A percentile compares a stretch with the other conserved stretches of the same genome.
These are phyloP conservation scores for Candida tammaniensis DNA, from an alignment of 805 yeast genomes.

Conservation along the genomic window DNA sequence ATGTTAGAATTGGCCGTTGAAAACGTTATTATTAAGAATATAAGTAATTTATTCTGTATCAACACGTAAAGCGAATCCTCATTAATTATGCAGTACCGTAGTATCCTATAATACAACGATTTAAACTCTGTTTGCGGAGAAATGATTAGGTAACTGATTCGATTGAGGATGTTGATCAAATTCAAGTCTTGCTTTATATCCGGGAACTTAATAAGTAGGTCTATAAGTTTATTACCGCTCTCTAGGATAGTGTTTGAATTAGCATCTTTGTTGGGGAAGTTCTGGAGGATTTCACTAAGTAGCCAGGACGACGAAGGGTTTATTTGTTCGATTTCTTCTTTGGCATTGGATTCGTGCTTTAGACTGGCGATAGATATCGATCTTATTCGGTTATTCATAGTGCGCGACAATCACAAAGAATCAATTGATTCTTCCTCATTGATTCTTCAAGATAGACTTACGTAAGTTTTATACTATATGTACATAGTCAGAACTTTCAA, in stretches of 20 bases:
- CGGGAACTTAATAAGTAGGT: constrained; percentile 55
- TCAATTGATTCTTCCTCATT: too few relatives aligned
- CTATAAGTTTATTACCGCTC: constrained; percentile 53
- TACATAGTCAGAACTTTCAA: too few relatives aligned
- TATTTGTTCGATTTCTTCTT: background rate
- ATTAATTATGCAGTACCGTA: constrained; percentile 61
- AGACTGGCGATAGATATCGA: constrained; percentile 13
- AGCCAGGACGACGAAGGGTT: constrained; percentile 51
- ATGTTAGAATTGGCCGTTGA: constrained; percentile 51
- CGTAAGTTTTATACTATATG: too few relatives aligned
- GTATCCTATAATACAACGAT: constrained; percentile 73
- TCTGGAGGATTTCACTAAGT: constrained; percentile 59
- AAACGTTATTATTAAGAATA: constrained; percentile 61
- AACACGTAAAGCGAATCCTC: constrained; percentile 53
- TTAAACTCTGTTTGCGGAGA: constrained; percentile 59
- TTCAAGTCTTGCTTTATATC: constrained; percentile 62
- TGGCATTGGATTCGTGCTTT: constrained; percentile 4
- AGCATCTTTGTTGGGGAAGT: constrained; percentile 41
- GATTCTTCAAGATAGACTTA: too few relatives aligned
- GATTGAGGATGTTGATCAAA: constrained; percentile 51
- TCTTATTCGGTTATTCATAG: constrained; percentile 14
- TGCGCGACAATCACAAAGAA: too few relatives aligned
- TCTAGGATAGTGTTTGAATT: constrained; percentile 4
- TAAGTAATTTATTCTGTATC: constrained; percentile 54
- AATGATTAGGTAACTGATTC: constrained; percentile 59